phyloP scores from a whole-genome alignment of 208 protist species.

The Strigomonas galati region DNA sequence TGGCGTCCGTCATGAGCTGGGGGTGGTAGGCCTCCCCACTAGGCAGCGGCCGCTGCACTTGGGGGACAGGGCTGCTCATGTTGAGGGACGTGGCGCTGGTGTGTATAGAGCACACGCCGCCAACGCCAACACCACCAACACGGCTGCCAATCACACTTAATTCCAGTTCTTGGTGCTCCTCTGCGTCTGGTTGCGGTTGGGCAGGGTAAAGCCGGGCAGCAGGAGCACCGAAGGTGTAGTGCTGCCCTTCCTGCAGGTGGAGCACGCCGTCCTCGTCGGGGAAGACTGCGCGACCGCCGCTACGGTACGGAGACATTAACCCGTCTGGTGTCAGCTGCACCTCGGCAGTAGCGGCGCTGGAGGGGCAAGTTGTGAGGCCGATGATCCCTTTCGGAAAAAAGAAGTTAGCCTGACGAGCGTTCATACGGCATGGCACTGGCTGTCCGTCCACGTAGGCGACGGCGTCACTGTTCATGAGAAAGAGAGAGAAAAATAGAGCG shows the following conservation, averaged over 20 bases:
- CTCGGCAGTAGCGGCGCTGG: not conserved
- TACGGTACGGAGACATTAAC: not conserved
- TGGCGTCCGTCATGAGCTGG: not conserved
- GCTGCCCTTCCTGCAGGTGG: not conserved
- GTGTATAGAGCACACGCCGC: no score
- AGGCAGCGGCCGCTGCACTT: no score
- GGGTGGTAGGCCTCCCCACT: not conserved
- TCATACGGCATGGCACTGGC: slow-evolving; percentile 31
- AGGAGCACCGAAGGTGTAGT: slow-evolving; percentile 10
- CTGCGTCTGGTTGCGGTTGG: no score
- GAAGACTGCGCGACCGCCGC: slow-evolving; percentile 13
- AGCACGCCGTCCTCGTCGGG: slow-evolving; percentile 22
- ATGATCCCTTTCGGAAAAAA: slow-evolving; percentile 39
- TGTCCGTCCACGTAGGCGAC: slow-evolving; percentile 26
- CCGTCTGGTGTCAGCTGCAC: not conserved
- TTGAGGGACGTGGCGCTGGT: no score
- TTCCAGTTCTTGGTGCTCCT: no score
- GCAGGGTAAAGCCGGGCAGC: no score
- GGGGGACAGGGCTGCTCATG: no score
- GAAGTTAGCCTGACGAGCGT: slow-evolving; percentile 19
- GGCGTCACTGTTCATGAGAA: not conserved
- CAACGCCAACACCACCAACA: no score
- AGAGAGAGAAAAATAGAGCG: no score
- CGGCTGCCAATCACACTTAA: no score
- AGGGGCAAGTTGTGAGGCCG: slow-evolving; percentile 17